These are phyloP conservation scores for Talaromyces sp. DNA, from an alignment of 2,329 filamentous ascomycete species.

Conservation along the genomic window DNA sequence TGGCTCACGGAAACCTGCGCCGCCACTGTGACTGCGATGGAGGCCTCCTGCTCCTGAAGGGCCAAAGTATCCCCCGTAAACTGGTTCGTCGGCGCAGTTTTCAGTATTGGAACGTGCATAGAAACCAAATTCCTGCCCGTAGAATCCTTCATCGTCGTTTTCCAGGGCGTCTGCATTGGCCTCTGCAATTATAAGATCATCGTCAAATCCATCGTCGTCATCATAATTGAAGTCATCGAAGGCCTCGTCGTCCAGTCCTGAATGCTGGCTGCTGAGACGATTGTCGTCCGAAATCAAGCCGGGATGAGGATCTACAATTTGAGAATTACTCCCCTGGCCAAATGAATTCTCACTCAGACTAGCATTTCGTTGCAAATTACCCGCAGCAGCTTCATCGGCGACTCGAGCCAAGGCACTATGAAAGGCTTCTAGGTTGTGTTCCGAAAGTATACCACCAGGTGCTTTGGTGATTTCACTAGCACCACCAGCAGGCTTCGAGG, in stretches of 20 bases:
- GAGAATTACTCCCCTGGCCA: constrained; percentile 34
- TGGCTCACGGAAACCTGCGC: constrained; percentile 73
- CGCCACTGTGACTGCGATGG: constrained; percentile 66
- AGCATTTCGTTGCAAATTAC: constrained; percentile 65
- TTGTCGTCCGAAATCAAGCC: constrained; percentile 50
- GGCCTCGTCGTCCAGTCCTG: constrained; percentile 37
- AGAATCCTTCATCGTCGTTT: constrained; percentile 88
- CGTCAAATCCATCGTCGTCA: constrained; percentile 66
- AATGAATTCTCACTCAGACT: constrained; percentile 45
- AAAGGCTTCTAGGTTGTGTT: constrained; percentile 65
- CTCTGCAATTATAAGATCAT: constrained; percentile 88
- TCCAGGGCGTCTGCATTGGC: constrained; percentile 92
- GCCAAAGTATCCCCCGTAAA: constrained; percentile 86
- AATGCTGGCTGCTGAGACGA: constrained; percentile 42
- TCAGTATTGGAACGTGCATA: constrained; percentile 60
- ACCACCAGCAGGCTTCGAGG: constrained; percentile 28
- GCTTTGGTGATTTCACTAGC: constrained; percentile 32
- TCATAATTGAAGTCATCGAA: constrained; percentile 52
- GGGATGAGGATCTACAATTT: constrained; percentile 40
- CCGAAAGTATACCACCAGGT: constrained; percentile 43
- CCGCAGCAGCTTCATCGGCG: constrained; percentile 70
- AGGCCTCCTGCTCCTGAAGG: constrained; percentile 63
- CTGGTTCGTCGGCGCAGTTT: constrained; percentile 55
- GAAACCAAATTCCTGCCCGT: constrained; percentile 95
- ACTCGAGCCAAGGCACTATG: constrained; percentile 82